Base-by-base conservation (phyloP, 2,329 filamentous ascomycete genomes). In the Sporothrix euskadiensis region DNA sequence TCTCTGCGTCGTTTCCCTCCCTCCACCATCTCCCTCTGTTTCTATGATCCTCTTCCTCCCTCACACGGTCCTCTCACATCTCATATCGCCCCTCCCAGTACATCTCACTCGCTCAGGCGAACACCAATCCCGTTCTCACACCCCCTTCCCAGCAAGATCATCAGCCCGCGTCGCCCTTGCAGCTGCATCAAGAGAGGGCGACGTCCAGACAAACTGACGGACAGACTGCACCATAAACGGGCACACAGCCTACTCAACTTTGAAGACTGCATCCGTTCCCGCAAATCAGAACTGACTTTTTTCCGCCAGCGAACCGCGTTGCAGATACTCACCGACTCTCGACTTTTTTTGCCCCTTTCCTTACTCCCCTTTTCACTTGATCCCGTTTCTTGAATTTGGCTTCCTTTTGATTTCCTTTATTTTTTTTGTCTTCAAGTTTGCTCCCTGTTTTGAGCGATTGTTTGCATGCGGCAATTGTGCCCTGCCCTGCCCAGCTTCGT, bases 151-250 rank as follows among this genome's bases (percentile, higher is more conserved):
- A 68, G 56, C 73, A 44, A 71, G 71, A 75, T 75, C 74, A 63
- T 68, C 56, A 71, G 73, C 76, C 75, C 52, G 69, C 69, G 30
- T 44, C 68, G 72, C 74, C 75, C 74, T 69, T 76, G 76, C 76
- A 76, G 75, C 59, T 72, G 52, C 57, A 39, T 26, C 30, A 7
- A 47, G 54, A 52, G 41, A 59, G 63, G 61, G 49, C 69, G 61
- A 73, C 22, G 32, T 32, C 72, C 57, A 71, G 54, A 57, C 73
- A 70, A 39, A 56, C 14, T 16, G 16, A 61, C 39, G 39, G 4
- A 16, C 26, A 69, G 66, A 68, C 39, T 12, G 26, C 14, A 35
- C 19, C 47, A 69, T 14, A 70, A 69, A 30, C 39, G 22, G 39
- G 26, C 39, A 47, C 14, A 65, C 73, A 32, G 44, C 26, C 65